Conservation (phyloP, 1,284 basidiomycete genomes). For the Polyporus tsugae region DNA sequence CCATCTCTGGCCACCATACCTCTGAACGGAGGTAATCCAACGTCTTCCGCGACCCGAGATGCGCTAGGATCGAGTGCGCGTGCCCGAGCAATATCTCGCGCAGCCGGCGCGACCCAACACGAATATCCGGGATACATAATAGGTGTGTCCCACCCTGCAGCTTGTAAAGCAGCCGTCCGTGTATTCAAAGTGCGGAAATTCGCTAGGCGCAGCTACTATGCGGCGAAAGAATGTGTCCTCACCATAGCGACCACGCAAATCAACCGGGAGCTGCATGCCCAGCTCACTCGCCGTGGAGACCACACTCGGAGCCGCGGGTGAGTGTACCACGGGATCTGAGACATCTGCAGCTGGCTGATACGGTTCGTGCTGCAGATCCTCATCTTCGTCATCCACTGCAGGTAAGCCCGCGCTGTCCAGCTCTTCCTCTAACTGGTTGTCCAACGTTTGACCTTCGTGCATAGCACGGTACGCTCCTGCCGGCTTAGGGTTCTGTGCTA, state of each 20-base stretch:
- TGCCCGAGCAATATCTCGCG: conserved; percentile 38
- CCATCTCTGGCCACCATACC: conserved; percentile 41
- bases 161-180: neutral
- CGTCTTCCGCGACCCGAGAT: conserved; percentile 38
- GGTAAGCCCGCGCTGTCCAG: too few species aligned
- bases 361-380: too few species aligned
- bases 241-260: neutral
- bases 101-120: conserved; percentile 23
- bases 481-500: too few species aligned
- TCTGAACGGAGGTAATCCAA: conserved; percentile 34
- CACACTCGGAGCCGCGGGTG: too few species aligned
- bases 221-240: conserved; percentile 3
- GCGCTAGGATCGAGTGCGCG: conserved; percentile 39
- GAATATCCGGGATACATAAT: conserved; percentile 32
- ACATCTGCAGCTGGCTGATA: too few species aligned
- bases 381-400: too few species aligned
- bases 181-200: neutral
- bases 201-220: neutral
- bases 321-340: too few species aligned
- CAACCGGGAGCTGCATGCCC: too few species aligned
- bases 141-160: neutral
- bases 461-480: too few species aligned
- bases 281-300: too few species aligned
- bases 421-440: too few species aligned
- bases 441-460: too few species aligned